Base-by-base conservation (phyloP, 768 basidiomycete species). In the Suillus spraguei region DNA sequence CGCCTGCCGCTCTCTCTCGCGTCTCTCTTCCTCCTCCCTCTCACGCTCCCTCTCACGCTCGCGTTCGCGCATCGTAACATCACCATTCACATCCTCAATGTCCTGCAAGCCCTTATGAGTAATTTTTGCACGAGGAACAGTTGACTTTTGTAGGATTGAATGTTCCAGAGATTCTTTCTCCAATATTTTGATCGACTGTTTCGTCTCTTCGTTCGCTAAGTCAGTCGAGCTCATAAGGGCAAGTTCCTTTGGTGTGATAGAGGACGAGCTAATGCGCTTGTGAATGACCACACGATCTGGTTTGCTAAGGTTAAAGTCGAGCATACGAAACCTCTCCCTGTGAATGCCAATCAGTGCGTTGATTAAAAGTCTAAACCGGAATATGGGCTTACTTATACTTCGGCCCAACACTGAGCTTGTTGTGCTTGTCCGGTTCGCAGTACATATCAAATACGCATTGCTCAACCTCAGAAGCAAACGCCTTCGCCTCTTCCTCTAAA, bases 31-130 rank as follows among this genome's bases (percentile, higher is more conserved):
- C 65, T 88, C 87, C 72, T 89, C 87, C 33, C 80, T 82, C 69
- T 86, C 85, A 59, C 81, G 81, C 68, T 87, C 84, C 53, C 81
- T 80, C 69, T 91, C 90, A 24, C 82, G 77, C 52, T 79, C 75
- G 44, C 73, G 76, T n/a, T 68, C 32, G 68, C 80, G 76, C 54
- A 67, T 63, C 32, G 62, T 60, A 22, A 75, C 75, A 66, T 87
- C 85, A 16, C 87, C 89, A 68, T 86, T 85, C 61, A 89, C 77
- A 73, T 88, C 88, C 74, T 97, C 94, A 70, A 97, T 94, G 70
- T 94, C 90, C 80, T 95, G 89, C 65, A 95, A 77, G 60, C 94
- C 94, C 77, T 97, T 97, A 81, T 95, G 94, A 33, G 94, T 97
- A 65, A 94, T 90, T 76, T 95, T 96, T 60, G 94, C 91, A 41